A percentile compares a stretch with the other conserved stretches of the same genome.
Conservation (phyloP, 2,329 filamentous ascomycete species). For the Cytospora chrysosperma region DNA sequence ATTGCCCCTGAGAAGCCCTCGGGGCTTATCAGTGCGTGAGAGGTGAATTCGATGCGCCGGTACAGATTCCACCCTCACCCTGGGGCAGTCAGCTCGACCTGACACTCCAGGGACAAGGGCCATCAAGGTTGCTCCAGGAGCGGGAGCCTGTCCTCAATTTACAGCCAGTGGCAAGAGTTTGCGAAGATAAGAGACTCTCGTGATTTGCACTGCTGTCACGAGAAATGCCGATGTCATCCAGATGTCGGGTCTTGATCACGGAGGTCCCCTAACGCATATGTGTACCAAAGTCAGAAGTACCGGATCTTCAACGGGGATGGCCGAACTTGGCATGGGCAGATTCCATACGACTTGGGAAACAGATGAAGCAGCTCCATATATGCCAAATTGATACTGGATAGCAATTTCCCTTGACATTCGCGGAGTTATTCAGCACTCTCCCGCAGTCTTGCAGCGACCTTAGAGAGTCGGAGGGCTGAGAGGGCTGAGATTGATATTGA, state of each 20-base stretch:
- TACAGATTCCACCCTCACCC: too few species aligned
- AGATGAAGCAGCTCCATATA: neutral
- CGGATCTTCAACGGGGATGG: neutral
- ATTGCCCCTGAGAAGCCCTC: too few species aligned
- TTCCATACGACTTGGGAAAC: neutral
- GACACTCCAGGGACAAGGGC: too few species aligned
- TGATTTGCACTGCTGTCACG: neutral
- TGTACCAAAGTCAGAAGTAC: too few species aligned
- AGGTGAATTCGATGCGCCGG: too few species aligned
- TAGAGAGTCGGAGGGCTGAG: neutral
- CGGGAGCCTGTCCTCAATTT: neutral
- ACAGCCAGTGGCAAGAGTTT: neutral
- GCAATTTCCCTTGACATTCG: neutral
- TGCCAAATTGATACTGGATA: neutral
- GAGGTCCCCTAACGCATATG: neutral
- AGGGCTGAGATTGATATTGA: too few species aligned
- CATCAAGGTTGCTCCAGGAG: neutral
- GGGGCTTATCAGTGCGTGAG: too few species aligned
- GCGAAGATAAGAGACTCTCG: neutral
- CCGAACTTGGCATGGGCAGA: neutral
- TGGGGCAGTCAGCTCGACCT: neutral
- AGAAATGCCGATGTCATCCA: too few species aligned
- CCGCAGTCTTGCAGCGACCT: neutral
- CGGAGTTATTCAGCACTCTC: neutral
- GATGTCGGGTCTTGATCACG: neutral